A percentile compares a stretch with the other conserved stretches of the same genome.
Evolutionary conservation across 495 filamentous ascomycete species (phyloP).

Genomic region (Lophiotrema nucula): DNA sequence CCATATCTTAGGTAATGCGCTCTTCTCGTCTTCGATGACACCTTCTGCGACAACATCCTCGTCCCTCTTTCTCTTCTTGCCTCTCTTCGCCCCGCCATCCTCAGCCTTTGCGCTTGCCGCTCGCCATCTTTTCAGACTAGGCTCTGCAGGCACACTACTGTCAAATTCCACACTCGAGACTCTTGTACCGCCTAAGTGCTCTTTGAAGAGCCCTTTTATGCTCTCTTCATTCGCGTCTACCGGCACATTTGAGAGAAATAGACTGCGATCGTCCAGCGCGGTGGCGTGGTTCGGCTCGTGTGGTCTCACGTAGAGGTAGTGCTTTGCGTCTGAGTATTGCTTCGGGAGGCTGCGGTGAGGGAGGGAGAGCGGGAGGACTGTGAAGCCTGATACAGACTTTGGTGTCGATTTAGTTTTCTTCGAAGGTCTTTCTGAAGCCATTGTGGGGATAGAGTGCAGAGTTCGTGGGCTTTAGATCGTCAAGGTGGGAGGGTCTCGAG

Average conservation of each 20-base stretch:
- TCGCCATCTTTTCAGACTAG: constrained; percentile 4
- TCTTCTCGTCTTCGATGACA: constrained; percentile 46
- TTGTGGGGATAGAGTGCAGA: neutral
- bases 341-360: constrained; percentile 11
- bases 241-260: constrained; percentile 87
- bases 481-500: neutral
- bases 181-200: constrained; percentile 62
- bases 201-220: constrained; percentile 69
- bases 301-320: constrained; percentile 83
- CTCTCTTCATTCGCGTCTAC: constrained; percentile 77
- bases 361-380: constrained; percentile 35
- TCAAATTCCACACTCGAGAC: constrained; percentile 78
- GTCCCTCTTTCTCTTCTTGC: constrained; percentile 47
- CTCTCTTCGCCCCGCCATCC: constrained; percentile 54
- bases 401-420: neutral
- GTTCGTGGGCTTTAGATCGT: neutral
- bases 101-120: constrained; percentile 45
- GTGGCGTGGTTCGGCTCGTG: constrained; percentile 73
- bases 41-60: constrained; percentile 47
- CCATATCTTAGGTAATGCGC: constrained; percentile 66
- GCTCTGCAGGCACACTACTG: constrained; percentile 19
- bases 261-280: constrained; percentile 60
- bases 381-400: constrained; percentile 34
- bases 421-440: neutral
- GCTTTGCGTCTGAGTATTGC: constrained; percentile 43